Base-by-base conservation (phyloP, 164 flowering plant genomes). In the Tetrastigma voinierianum region DNA sequence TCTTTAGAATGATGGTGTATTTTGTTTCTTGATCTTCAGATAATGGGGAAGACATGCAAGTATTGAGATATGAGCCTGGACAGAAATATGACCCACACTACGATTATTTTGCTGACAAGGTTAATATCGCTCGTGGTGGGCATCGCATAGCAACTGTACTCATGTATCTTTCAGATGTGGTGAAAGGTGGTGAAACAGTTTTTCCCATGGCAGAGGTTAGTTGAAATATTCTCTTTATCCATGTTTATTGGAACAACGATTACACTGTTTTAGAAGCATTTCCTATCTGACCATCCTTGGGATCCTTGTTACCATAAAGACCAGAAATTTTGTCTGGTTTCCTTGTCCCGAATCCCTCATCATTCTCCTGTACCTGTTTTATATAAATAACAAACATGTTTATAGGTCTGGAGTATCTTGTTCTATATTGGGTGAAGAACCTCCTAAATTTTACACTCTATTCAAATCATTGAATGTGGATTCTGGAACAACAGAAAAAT, bases 31-130 rank as follows among this genome's bases (percentile, higher is more conserved):
- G 54, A 13, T 67, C 19, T 74, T 19, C 82, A 95, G 98, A 87
- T 67, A 95, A 95, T 84, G 98, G 98, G 23, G 98, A 95, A 77
- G 97, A 90, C 78, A 85, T 90, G 16, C 98, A 95, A 79, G 93
- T 95, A 12, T 65, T 95, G 62, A 81, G 90, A 69, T 96, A 96
- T 70, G 97, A 96, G 76, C 82, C 75, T 70, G 99, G 99, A 18
- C 87, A 93, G 77, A 92, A 92, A 65, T 95, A 92, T 71, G 99
- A 90, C 14, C 89, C 96, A 6, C 99, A 95, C 75, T 88, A 77
- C 76, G 99, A 96, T 79, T 96, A 87, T 79, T 93, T 92, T 67
- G 52, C 64, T 44, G 98, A 93, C 69, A 84, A 85, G 77, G 95
- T 86, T 62, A 91, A 96, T 71, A 87, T 88, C 80, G 97, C 87